Percentiles rank a stretch among this genome's conserved stretches.
These are phyloP conservation scores for Amesomyces nigricolor DNA, from an alignment of 2,329 filamentous ascomycete species.

Conservation along the genomic window DNA sequence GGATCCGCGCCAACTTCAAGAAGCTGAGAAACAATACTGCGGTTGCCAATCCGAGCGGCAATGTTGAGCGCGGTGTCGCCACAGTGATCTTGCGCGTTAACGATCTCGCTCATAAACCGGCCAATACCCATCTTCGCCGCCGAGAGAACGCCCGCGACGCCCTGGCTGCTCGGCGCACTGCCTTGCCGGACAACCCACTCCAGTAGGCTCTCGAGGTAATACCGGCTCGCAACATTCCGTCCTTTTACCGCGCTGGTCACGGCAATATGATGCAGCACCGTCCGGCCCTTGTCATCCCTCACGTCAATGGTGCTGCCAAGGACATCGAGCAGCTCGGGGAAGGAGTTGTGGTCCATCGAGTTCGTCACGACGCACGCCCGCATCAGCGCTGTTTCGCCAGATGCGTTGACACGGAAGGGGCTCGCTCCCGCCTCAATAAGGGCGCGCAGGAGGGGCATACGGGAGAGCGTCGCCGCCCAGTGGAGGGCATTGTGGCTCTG, in stretches of 20 bases:
- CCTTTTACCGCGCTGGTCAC: constrained; percentile 94
- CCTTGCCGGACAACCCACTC: constrained; percentile 92
- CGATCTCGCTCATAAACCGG: constrained; percentile 93
- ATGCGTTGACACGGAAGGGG: constrained; percentile 80
- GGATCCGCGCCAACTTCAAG: constrained; percentile 92
- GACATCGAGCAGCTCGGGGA: constrained; percentile 83
- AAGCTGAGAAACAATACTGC: constrained; percentile 93
- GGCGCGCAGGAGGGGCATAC: constrained; percentile 73
- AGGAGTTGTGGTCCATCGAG: constrained; percentile 84
- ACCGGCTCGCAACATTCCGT: constrained; percentile 82
- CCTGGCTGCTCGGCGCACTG: constrained; percentile 37
- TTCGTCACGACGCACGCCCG: constrained; percentile 90
- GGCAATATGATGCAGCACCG: constrained; percentile 92
- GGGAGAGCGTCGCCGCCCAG: constrained; percentile 90
- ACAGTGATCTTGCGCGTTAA: constrained; percentile 88
- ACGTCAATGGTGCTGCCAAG: constrained; percentile 87
- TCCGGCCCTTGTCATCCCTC: constrained; percentile 80
- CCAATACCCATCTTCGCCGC: constrained; percentile 74
- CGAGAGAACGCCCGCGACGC: constrained; percentile 26
- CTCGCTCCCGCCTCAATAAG: constrained; percentile 81
- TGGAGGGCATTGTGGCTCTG: constrained; percentile 87
- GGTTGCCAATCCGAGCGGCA: constrained; percentile 85
- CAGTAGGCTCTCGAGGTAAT: constrained; percentile 89
- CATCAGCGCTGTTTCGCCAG: constrained; percentile 89
- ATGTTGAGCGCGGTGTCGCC: constrained; percentile 95